A percentile compares a stretch with the other conserved stretches of the same genome.
These are phyloP conservation scores for Cinnamomum micranthum DNA, from an alignment of 164 flowering plant species.

Conservation along the genomic window DNA sequence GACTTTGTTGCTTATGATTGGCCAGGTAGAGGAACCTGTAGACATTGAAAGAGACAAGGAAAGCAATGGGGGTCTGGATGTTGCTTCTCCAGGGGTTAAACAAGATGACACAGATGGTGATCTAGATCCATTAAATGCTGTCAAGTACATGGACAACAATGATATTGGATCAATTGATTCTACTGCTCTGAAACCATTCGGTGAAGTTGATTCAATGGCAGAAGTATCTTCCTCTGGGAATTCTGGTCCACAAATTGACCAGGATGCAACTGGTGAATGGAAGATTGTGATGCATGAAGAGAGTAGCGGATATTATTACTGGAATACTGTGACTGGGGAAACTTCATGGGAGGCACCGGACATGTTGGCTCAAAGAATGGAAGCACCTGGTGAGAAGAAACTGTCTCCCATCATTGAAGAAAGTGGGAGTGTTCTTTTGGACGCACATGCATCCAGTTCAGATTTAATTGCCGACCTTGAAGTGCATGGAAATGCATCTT, in stretches of 20 bases:
- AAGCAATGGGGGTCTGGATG: conserved; percentile 10
- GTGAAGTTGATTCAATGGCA: conserved; percentile 21
- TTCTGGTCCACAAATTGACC: conserved; percentile 36
- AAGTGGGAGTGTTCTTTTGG: conserved; percentile 13
- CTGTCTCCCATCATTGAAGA: conserved; percentile 21
- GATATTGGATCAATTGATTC: conserved; percentile 17
- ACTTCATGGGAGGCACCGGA: conserved; percentile 93
- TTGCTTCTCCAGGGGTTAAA: conserved; percentile 18
- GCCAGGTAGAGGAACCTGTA: conserved; percentile 29
- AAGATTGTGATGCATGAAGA: conserved; percentile 86
- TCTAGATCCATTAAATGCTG: conserved; percentile 19
- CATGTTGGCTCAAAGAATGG: conserved; percentile 36
- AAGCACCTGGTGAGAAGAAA: conserved; percentile 21
- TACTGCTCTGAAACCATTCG: conserved; percentile 10
- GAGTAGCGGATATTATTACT: conserved; percentile 75
- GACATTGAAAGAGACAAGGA: neutral
- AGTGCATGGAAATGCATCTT: conserved; percentile 11
- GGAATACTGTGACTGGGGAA: conserved; percentile 91
- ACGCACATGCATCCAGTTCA: neutral
- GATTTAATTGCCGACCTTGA: conserved; percentile 11
- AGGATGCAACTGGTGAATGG: conserved; percentile 61
- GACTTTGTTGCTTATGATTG: conserved; percentile 9
- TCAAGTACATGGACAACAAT: conserved; percentile 19
- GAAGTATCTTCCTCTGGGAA: conserved; percentile 28
- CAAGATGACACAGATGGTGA: conserved; percentile 24